Evolutionary conservation across 805 yeast species (phyloP).

Genomic region (Metschnikowia cubensis): DNA sequence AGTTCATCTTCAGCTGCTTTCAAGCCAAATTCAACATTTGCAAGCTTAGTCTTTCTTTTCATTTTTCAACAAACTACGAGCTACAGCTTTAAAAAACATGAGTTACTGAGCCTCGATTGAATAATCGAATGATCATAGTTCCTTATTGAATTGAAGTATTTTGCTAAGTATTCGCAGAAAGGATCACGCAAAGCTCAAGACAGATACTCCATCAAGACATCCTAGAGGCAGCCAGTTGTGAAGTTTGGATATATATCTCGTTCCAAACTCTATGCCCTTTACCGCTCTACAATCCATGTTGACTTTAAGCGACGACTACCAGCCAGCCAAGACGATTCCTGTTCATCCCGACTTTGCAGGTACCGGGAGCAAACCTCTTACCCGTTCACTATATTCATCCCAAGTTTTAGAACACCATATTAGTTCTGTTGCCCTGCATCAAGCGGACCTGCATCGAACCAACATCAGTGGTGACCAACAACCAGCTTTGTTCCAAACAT

Average conservation of each 20-base stretch:
- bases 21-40: slow-evolving; percentile 5
- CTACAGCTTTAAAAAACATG: background rate
- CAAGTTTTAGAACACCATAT: background rate
- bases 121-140: background rate
- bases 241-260: background rate
- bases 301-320: slow-evolving; percentile 10
- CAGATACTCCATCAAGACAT: background rate
- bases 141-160: background rate
- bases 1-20: background rate
- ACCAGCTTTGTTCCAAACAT: background rate
- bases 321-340: slow-evolving; percentile 8
- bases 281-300: slow-evolving; percentile 7
- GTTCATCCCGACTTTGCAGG: slow-evolving; percentile 2
- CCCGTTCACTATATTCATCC: background rate
- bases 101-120: background rate
- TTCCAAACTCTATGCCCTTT: background rate
- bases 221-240: background rate
- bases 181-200: slow-evolving; percentile 6
- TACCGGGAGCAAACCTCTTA: background rate
- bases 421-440: background rate
- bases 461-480: background rate
- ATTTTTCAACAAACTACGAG: background rate
- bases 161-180: slow-evolving; percentile 6
- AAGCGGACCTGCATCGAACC: background rate
- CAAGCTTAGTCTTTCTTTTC: background rate